Conservation (phyloP, 306 rosid genomes). For the Benincasa hispida region DNA sequence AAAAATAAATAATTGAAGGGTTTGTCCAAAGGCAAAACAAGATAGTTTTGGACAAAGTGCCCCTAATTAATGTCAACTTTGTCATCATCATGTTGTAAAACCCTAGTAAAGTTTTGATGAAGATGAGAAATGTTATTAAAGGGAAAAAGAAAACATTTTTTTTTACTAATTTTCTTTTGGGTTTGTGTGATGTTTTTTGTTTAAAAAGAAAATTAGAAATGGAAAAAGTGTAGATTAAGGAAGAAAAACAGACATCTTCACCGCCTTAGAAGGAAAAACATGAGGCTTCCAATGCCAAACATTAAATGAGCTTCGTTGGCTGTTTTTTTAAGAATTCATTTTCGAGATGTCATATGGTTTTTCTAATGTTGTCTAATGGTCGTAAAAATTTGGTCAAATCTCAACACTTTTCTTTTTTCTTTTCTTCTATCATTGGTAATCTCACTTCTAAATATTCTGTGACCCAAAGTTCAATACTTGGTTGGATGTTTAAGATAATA, state of each 20-base stretch:
- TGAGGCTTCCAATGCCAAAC: conserved; percentile 40
- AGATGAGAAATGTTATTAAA: background rate
- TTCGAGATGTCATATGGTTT: conserved; percentile 23
- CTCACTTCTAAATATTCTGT: background rate
- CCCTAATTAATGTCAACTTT: conserved; percentile 3
- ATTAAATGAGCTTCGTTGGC: conserved; percentile 55
- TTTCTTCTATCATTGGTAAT: background rate
- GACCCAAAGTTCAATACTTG: background rate
- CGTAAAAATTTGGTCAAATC: background rate
- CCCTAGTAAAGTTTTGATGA: conserved; percentile 12
- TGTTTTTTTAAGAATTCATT: conserved; percentile 30
- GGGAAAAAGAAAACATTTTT: conserved; percentile 9
- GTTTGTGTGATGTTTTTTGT: conserved; percentile 19
- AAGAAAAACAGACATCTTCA: conserved; percentile 69
- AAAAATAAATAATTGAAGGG: too few species aligned
- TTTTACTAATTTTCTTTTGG: background rate
- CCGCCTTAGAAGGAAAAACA: conserved; percentile 47
- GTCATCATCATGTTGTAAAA: conserved; percentile 15
- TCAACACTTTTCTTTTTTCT: background rate
- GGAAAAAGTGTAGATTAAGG: conserved; percentile 14
- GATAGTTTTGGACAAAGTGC: background rate
- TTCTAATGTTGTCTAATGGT: background rate
- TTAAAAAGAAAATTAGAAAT: background rate
- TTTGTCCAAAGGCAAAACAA: background rate
- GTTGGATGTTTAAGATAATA: too few species aligned